phyloP scores from a whole-genome alignment of 1,284 basidiomycete species.

The Puccinia novopanici region DNA sequence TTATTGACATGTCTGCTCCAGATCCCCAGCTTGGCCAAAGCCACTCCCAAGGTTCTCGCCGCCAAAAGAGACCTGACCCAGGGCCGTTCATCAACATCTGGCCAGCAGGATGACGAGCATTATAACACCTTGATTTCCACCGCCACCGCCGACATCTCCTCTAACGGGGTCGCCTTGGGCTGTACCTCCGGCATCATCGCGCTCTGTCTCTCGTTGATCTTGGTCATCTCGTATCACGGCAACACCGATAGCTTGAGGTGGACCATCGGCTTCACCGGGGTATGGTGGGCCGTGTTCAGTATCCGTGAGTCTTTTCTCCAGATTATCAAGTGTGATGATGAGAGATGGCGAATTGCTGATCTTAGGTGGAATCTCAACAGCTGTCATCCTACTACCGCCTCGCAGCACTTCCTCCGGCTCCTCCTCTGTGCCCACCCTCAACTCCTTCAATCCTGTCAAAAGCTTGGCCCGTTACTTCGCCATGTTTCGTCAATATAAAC shows the following conservation, averaged over 20 bases:
- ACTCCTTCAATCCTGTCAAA: conserved; percentile 34
- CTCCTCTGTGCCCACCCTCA: not conserved
- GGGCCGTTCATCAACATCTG: not conserved
- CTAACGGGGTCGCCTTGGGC: conserved; percentile 77
- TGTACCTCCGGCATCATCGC: conserved; percentile 72
- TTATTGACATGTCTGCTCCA: too few species aligned
- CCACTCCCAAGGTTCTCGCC: conserved; percentile 51
- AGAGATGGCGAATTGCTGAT: too few species aligned
- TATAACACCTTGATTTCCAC: conserved; percentile 53
- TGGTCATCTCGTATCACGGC: conserved; percentile 69
- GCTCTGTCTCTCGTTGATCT: conserved; percentile 71
- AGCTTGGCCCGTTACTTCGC: not conserved
- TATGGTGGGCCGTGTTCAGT: conserved; percentile 81
- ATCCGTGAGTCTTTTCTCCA: conserved; percentile 72
- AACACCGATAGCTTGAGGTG: conserved; percentile 74
- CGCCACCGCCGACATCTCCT: conserved; percentile 75
- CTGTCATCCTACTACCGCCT: conserved; percentile 38
- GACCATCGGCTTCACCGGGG: conserved; percentile 75
- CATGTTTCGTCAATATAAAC: conserved; percentile 24
- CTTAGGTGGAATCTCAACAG: too few species aligned
- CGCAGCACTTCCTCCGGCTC: not conserved
- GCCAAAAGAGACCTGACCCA: not conserved
- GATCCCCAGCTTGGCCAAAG: conserved; percentile 53
- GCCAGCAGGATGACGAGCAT: conserved; percentile 35
- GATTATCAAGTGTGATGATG: too few species aligned